A percentile compares a stretch with the other conserved stretches of the same genome.
Conservation (phyloP, 805 yeast genomes). For the Candida michaelii region DNA sequence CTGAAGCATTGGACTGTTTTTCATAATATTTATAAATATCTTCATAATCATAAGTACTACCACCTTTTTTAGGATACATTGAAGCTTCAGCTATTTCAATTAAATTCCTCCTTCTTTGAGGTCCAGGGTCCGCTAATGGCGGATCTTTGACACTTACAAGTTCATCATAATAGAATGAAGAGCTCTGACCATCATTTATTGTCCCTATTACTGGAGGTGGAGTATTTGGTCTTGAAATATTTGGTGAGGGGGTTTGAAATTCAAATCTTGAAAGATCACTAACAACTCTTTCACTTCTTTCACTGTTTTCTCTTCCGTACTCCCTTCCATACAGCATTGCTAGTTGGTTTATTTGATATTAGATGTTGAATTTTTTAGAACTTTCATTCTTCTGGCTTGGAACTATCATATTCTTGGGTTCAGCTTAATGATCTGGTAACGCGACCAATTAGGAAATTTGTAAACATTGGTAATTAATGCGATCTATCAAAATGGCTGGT, state of each 20-base stretch:
- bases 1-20: conserved; percentile 14
- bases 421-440: conserved; percentile 6
- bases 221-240: conserved; percentile 32
- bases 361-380: neutral
- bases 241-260: conserved; percentile 23
- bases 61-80: conserved; percentile 9
- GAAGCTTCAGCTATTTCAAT: conserved; percentile 17
- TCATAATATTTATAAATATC: conserved; percentile 21
- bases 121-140: conserved; percentile 13
- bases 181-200: conserved; percentile 4
- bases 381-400: neutral
- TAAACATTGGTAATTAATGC: conserved; percentile 6
- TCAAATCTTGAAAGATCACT: conserved; percentile 36
- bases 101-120: conserved; percentile 13
- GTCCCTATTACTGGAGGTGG: conserved; percentile 22
- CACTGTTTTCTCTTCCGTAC: neutral
- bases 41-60: conserved; percentile 11
- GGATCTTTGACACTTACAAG: conserved; percentile 1
- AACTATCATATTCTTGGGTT: neutral
- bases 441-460: conserved; percentile 6
- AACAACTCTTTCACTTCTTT: conserved; percentile 20
- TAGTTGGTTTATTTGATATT: neutral
- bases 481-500: too few relatives aligned
- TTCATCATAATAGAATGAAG: conserved; percentile 9
- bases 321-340: conserved; percentile 14